These are phyloP conservation scores for Marvania coccoides DNA, from an alignment of 139 green algal genomes.

Conservation along the genomic window DNA sequence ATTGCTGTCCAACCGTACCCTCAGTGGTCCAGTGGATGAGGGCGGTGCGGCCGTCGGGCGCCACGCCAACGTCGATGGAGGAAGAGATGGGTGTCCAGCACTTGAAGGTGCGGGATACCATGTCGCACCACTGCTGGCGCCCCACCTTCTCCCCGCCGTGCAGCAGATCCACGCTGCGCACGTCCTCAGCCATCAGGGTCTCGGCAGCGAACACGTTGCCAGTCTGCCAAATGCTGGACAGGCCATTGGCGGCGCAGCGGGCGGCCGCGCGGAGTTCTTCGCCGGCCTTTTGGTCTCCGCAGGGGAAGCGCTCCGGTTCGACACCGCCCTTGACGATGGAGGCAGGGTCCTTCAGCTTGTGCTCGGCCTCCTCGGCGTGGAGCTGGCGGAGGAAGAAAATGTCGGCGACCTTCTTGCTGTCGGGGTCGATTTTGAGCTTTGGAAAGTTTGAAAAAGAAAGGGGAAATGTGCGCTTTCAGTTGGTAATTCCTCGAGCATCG, in stretches of 20 bases:
- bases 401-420: not conserved
- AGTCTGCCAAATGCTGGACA: conserved; percentile 5
- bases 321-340: conserved; percentile 1
- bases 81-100: not conserved
- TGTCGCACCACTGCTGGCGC: not conserved
- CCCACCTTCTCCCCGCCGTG: conserved; percentile 1
- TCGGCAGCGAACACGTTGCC: conserved; percentile 1
- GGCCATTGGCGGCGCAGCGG: not conserved
- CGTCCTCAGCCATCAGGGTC: conserved; percentile 2
- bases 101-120: conserved; percentile 2
- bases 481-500: too few species aligned
- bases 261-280: not conserved
- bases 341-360: not conserved
- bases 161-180: conserved; percentile 3
- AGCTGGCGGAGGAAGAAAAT: not conserved
- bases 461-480: too few species aligned
- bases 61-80: not conserved
- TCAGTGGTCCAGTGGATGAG: not conserved
- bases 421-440: too few species aligned
- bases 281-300: not conserved
- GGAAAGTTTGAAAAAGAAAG: too few species aligned
- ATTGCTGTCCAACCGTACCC: not conserved
- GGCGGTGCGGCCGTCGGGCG: not conserved
- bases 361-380: not conserved
- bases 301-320: conserved; percentile 12